Conservation (phyloP, 1,284 basidiomycete genomes). For the Ganoderma lucidum region DNA sequence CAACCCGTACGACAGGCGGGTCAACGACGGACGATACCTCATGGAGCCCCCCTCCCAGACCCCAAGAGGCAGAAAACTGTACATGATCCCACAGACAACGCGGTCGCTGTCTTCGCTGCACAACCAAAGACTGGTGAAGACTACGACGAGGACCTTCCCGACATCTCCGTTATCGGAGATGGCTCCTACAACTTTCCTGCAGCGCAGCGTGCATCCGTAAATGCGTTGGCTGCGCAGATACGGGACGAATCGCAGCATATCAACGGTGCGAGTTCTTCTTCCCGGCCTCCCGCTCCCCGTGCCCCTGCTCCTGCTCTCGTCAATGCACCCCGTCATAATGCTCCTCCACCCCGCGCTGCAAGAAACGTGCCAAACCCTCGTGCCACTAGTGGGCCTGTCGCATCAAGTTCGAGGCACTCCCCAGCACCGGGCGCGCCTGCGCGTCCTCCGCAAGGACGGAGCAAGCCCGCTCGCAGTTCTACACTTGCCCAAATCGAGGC, state of each 20-base stretch:
- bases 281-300: background rate
- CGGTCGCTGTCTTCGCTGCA: slow-evolving; percentile 11
- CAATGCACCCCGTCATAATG: background rate
- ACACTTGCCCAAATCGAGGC: slow-evolving; percentile 21
- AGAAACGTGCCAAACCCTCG: background rate
- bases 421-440: background rate
- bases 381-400: background rate
- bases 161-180: slow-evolving; percentile 57
- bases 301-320: background rate
- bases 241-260: background rate
- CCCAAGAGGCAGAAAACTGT: slow-evolving; percentile 28
- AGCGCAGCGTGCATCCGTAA: slow-evolving; percentile 20
- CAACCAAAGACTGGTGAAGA: slow-evolving; percentile 38
- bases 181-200: slow-evolving; percentile 45
- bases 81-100: slow-evolving; percentile 16
- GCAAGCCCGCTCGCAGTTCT: slow-evolving; percentile 7
- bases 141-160: slow-evolving; percentile 62
- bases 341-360: background rate
- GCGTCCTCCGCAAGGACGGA: background rate
- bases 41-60: slow-evolving; percentile 18
- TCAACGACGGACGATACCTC: slow-evolving; percentile 31
- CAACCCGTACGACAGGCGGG: slow-evolving; percentile 5
- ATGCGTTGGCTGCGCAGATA: slow-evolving; percentile 25
- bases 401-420: slow-evolving; percentile 10
- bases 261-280: slow-evolving; percentile 10